Conservation (phyloP, 441 rosid species). For the Flueggea neowawraea region DNA sequence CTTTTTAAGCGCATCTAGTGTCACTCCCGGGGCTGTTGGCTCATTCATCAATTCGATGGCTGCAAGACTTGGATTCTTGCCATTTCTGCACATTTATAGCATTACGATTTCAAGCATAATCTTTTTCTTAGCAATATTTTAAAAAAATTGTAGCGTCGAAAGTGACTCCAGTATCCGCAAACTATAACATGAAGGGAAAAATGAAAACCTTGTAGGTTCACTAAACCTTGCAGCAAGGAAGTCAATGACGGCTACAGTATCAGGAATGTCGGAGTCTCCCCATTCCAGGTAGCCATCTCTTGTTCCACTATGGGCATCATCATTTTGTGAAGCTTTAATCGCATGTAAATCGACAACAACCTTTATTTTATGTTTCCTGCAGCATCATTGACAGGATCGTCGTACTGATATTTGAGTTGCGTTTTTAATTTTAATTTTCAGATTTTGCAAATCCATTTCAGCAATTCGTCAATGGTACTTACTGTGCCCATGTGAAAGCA, state of each 20-base stretch:
- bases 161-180: too few species aligned
- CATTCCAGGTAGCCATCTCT: slow-evolving; percentile 38
- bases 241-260: slow-evolving; percentile 35
- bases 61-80: slow-evolving; percentile 14
- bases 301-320: slow-evolving; percentile 21
- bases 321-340: slow-evolving; percentile 31
- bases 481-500: slow-evolving; percentile 46
- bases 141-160: too few species aligned
- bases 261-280: slow-evolving; percentile 27
- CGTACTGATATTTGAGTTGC: too few species aligned
- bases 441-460: too few species aligned
- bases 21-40: slow-evolving; percentile 22
- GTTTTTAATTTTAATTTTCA: too few species aligned
- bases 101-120: not conserved
- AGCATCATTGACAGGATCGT: not conserved
- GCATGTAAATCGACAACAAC: slow-evolving; percentile 40
- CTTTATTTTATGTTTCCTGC: slow-evolving; percentile 31
- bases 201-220: not conserved
- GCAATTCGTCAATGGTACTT: slow-evolving; percentile 2
- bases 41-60: slow-evolving; percentile 44
- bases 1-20: slow-evolving; percentile 16
- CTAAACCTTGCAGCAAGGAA: slow-evolving; percentile 32
- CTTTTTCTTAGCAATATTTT: too few species aligned
- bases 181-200: too few species aligned
- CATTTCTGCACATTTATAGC: slow-evolving; percentile 20